Percentiles rank a stretch among this genome's conserved stretches.
These are phyloP conservation scores for Nemania sp. DNA, from an alignment of 2,329 filamentous ascomycete species.

Conservation along the genomic window DNA sequence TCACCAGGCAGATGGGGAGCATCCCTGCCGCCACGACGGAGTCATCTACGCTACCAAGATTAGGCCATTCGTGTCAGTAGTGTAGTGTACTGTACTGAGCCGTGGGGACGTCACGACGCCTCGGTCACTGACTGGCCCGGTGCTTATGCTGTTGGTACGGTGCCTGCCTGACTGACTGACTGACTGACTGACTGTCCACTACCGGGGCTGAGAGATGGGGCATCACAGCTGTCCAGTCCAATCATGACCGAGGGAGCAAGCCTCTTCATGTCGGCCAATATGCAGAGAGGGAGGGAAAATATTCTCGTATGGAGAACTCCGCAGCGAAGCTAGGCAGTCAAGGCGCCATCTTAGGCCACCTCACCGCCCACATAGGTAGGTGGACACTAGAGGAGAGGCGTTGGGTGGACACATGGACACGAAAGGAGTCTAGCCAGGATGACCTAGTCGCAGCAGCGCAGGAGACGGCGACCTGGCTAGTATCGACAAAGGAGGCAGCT, in stretches of 20 bases:
- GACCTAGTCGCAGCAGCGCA: too few species aligned
- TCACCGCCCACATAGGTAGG: neutral
- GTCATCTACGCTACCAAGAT: neutral
- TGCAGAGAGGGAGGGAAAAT: slow-evolving; percentile 1
- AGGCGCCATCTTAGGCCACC: neutral
- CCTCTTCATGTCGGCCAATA: slow-evolving; percentile 18
- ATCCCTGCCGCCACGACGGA: slow-evolving; percentile 13
- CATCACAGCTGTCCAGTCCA: slow-evolving; percentile 12
- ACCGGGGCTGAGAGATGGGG: neutral
- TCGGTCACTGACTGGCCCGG: slow-evolving; percentile 19
- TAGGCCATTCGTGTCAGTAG: slow-evolving; percentile 8
- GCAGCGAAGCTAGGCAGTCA: neutral
- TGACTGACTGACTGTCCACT: neutral
- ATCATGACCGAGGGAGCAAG: slow-evolving; percentile 13
- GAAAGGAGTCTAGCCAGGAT: too few species aligned
- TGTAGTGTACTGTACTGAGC: too few species aligned
- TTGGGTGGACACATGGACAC: too few species aligned
- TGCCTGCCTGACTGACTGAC: too few species aligned
- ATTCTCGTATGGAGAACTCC: slow-evolving; percentile 10
- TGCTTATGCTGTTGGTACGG: neutral
- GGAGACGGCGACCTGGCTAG: neutral
- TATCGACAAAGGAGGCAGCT: slow-evolving; percentile 21
- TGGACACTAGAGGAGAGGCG: neutral
- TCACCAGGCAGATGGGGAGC: neutral
- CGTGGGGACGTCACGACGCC: neutral